Base-by-base conservation (phyloP, 257 asterid genomes). In the Eucommia ulmoides region DNA sequence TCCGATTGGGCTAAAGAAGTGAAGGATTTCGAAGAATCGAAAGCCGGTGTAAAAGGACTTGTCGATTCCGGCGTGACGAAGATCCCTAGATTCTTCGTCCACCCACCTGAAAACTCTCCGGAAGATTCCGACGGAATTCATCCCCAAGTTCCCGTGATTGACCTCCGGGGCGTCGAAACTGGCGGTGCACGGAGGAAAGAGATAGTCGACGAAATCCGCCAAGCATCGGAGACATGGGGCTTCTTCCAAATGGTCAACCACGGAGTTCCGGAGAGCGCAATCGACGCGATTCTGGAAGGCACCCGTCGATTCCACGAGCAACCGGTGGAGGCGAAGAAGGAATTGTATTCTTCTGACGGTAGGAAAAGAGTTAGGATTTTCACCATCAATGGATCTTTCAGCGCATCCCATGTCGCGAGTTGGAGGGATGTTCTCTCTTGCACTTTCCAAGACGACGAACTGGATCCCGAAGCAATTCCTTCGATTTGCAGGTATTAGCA, bases 221-320 rank as follows among this genome's bases (percentile, higher is more conserved):
- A 12, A 15, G 96, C 84, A 8, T 75, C 83, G 1, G 74, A 59
- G 17, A 54, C 55, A 0, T 82, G 88, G 88, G 94, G 92, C 1
- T 82, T 82, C 44, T 85, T 85, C 65, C 89, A 80, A 55, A 60
- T 85, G 62, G 61, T 75, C 9, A 80, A 76, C 58, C 96, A 82
- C 41, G 94, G 92, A 25, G 70, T 82, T 15, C 91, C 92, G 1
- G n/a, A 22, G 19, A 25, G 65, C 38, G 81, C 42, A 9, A 61
- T 69, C 71, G 75, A 79, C 0, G 64, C 19, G 0, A 53, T 85
- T 19, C 33, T 85, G 22, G 67, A 71, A 23, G 56, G 78, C 23
- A 75, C 72, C 0, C 33, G 78, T 10, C 45, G 60, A 22, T 72
- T 79, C 20, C 91, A 79, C 24, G 94, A 85, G 51, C 93, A 79